Base-by-base conservation (phyloP, 768 basidiomycete species). In the Hygrophoropsis aurantiaca region DNA sequence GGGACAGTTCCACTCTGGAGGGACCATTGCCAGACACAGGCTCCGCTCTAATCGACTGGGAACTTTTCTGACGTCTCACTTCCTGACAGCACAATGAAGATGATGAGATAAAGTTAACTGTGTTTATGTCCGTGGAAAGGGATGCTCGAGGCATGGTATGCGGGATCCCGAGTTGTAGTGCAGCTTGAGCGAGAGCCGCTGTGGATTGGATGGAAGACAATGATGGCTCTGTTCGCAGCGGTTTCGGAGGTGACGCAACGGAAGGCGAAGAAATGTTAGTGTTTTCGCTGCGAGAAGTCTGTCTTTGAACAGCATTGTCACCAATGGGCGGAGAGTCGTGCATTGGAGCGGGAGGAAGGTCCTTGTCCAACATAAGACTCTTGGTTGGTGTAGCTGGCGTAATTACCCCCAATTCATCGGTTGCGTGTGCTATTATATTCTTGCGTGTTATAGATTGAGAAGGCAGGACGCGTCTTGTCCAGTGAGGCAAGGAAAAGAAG, bases 401-500 rank as follows among this genome's bases (percentile, higher is more conserved):
- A 47, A 52, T 49, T 43, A 53, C 38, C 34, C 61, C 61, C 42
- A 56, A 57, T 40, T 67, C 66, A 16, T 58, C 57, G 27, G 48
- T 48, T 19, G 45, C 37, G 18, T 53, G 63, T 40, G 64, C 58
- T 40, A n/a, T n/a, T n/a, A 55, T 47, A 45, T 55, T 65, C 46
- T 60, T 65, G 50, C 56, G 69, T 8, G 66, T 53, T 27, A 66
- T 52, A 13, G 27, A 30, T 24, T 55, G 58, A 19, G 70, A 53
- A 39, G 67, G 60, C 25, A 66, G 58, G 23, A 65, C 68, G 50
- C 77, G 82, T 55, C 78, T 83, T 57, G 72, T 78, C 84, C 84
- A 85, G 50, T 75, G 71, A 13, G 84, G 81, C 20, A 84, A 64
- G 19, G 85, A 82, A 64, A 87, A 81, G 66, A 87, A 81, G 64